A percentile compares a stretch with the other conserved stretches of the same genome.
Conservation (phyloP, 2,329 filamentous ascomycete species). For the Colletotrichum sublineola region DNA sequence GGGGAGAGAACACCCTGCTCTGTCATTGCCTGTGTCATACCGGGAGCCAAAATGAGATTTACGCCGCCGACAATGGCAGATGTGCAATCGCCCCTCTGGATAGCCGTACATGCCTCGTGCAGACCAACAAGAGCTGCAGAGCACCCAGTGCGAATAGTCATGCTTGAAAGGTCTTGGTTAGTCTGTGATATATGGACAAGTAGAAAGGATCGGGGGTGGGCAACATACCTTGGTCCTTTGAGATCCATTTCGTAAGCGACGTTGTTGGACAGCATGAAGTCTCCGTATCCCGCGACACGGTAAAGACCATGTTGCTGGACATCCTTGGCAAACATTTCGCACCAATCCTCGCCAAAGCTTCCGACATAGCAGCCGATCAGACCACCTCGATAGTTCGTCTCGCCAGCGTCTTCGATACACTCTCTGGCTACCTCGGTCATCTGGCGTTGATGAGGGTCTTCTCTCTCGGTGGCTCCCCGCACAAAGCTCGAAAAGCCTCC, state of each 20-base stretch:
- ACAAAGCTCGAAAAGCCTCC: not conserved
- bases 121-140: slow-evolving; percentile 45
- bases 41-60: slow-evolving; percentile 48
- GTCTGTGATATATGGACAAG: too few species aligned
- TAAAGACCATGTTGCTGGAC: slow-evolving; percentile 19
- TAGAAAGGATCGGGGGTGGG: too few species aligned
- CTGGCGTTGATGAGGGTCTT: slow-evolving; percentile 24
- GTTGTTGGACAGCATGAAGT: slow-evolving; percentile 45
- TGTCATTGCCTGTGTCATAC: slow-evolving; percentile 36
- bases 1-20: slow-evolving; percentile 40
- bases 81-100: slow-evolving; percentile 41
- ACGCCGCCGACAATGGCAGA: slow-evolving; percentile 46
- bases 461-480: not conserved
- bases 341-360: slow-evolving; percentile 47
- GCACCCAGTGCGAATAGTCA: slow-evolving; percentile 48
- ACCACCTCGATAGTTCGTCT: slow-evolving; percentile 46
- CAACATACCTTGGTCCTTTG: slow-evolving; percentile 12
- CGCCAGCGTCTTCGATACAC: slow-evolving; percentile 48
- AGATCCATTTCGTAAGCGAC: slow-evolving; percentile 41
- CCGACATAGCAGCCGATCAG: slow-evolving; percentile 48
- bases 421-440: slow-evolving; percentile 51
- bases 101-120: slow-evolving; percentile 44
- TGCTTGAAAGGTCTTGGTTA: not conserved
- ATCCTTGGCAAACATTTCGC: slow-evolving; percentile 43
- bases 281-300: slow-evolving; percentile 41